phyloP scores from a whole-genome alignment of 129 eudicot species.

The carrot (Daucus carota) region DNA sequence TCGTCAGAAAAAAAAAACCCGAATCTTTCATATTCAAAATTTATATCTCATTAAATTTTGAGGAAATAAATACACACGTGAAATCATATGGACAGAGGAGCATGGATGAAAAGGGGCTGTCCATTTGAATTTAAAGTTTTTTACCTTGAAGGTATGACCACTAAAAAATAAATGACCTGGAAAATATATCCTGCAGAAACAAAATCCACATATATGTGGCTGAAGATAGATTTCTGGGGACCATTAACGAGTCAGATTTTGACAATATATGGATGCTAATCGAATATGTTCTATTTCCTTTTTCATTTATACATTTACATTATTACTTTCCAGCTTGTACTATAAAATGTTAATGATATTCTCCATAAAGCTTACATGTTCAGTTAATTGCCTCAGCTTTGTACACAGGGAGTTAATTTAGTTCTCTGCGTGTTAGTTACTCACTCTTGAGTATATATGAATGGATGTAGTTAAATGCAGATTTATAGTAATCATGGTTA shows the following conservation, averaged over 20 bases:
- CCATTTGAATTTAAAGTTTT: neutral
- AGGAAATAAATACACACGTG: neutral
- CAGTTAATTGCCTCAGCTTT: neutral
- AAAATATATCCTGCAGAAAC: neutral
- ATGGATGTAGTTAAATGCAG: neutral
- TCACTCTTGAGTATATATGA: too few relatives aligned
- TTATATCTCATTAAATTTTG: neutral
- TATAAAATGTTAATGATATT: too few relatives aligned
- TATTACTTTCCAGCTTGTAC: neutral
- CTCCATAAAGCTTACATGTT: neutral
- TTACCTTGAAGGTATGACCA: neutral
- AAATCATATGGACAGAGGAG: neutral
- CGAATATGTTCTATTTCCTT: neutral
- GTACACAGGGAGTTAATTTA: too few relatives aligned
- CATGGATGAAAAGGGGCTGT: neutral
- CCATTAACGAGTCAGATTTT: slow-evolving; percentile 7
- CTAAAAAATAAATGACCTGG: neutral
- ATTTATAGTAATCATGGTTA: too few relatives aligned
- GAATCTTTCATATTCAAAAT: neutral
- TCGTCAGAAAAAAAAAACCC: neutral
- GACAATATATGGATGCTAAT: neutral
- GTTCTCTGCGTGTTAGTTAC: too few relatives aligned
- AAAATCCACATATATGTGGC: neutral
- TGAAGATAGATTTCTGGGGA: slow-evolving; percentile 5
- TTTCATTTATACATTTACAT: neutral